Conservation (phyloP, 192 early-diverging fungal species). For the Thamnidium elegans region DNA sequence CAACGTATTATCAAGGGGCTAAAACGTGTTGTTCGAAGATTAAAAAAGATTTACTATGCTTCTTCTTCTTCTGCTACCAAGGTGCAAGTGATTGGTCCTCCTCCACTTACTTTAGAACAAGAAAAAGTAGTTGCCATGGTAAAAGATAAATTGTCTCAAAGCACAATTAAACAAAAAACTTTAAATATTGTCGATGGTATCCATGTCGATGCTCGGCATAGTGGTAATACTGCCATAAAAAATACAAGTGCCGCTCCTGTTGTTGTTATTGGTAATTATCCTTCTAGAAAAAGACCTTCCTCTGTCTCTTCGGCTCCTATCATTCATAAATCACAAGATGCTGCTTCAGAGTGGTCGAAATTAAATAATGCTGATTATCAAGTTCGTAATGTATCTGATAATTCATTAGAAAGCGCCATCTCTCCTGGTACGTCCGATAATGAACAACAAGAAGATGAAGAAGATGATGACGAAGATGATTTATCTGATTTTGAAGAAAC, state of each 20-base stretch:
- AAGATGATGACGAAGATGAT: constrained; percentile 22
- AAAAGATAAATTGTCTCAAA: constrained; percentile 23
- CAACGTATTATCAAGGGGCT: constrained; percentile 50
- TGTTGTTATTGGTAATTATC: constrained; percentile 35
- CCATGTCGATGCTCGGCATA: constrained; percentile 19
- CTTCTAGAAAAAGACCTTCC: constrained; percentile 10
- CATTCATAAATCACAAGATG: too few relatives aligned
- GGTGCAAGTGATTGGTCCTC: constrained; percentile 33
- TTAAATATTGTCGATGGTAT: constrained; percentile 18
- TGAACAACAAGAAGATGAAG: constrained; percentile 13
- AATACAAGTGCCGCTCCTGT: constrained; percentile 29
- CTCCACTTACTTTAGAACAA: constrained; percentile 31
- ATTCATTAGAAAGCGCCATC: constrained; percentile 33
- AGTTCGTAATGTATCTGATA: constrained; percentile 1
- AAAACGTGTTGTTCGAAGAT: constrained; percentile 29
- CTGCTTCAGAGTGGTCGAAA: too few relatives aligned
- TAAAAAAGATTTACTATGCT: constrained; percentile 34
- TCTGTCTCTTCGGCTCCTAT: neutral
- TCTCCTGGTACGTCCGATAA: constrained; percentile 29
- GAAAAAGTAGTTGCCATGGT: constrained; percentile 30
- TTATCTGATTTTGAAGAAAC: neutral
- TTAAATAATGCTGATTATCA: too few relatives aligned
- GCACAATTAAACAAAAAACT: constrained; percentile 23
- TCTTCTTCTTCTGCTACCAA: constrained; percentile 8
- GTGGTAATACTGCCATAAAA: constrained; percentile 29